Evolutionary conservation across 192 early-diverging fungal species (phyloP), one percentile per base, ranked within the genome.

Genomic region (Spizellomyces punctatus): DNA sequence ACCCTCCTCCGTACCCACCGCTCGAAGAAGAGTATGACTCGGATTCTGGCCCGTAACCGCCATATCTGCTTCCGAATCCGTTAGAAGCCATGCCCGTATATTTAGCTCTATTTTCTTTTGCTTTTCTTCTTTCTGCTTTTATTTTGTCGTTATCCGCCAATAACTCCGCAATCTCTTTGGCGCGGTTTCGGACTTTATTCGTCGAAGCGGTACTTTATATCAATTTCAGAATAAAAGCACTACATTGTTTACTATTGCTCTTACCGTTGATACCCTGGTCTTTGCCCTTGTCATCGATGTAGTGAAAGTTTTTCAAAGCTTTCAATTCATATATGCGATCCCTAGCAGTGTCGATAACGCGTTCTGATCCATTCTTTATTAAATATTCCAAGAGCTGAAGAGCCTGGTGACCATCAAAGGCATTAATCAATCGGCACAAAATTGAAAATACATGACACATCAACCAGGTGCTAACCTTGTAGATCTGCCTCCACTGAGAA

Each of bases 191-290:
- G 6, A 95, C 92, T 94, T 73, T 16, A 60, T 12, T 21, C 27
- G 43, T 41, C 21, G 48, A 66, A 27, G 46, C 19, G 62, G 3
- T 36, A 36, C 0, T 36, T 36, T 36, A 36, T 36, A 36, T 36
- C 0, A 36, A 36, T 36, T 36, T 36, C 27, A 36, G 27, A 36
- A 2, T 36, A 54, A 54, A 54, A 12, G 1, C 50, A 54, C 0
- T n/a, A 54, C 50, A 76, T 36, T 36, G 1, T 36, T 36, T 3
- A 36, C 3, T 36, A 36, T 36, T 3, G 27, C 27, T 36, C 69
- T 74, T 89, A 94, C 94, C 91, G 69, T 98, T 98, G 59, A 99
- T 89, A 6, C 96, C 96, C 78, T 99, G 95, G 77, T 99, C 96
- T 74, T 99, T 99, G 74, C 90, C 90, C 69, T 95, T 94, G 22